Evolutionary conservation across 2,329 filamentous ascomycete species (phyloP), one percentile per base, ranked within the genome.

Genomic region (Claviceps capensis): DNA sequence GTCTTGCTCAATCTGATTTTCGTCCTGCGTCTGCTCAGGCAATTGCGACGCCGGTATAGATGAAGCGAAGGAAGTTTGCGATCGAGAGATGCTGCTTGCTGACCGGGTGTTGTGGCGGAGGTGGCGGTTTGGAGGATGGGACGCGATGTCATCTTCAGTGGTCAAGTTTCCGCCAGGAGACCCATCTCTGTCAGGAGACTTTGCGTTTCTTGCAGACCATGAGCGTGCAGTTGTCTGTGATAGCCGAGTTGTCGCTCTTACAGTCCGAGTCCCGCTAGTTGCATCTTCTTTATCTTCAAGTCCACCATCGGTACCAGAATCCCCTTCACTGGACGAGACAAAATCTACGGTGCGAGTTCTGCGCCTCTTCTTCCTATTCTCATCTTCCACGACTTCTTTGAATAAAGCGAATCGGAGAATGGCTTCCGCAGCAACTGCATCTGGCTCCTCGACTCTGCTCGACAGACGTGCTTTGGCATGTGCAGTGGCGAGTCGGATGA

Each of bases 401-500:
- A 98, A 98, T 38, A 98, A 77, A 2, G 93, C 94, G 63, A 96
- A 98, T 17, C 93, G 81, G 36, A 98, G 72, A 58, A 98, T 95
- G 8, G 82, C 78, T 66, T 98, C 91, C 9, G 93, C 93, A 37
- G 89, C 83, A 50, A 86, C 72, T 1, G 91, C 90, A 66, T 98
- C 93, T 52, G 84, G 83, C 65, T 95, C 86, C 58, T 97, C 90
- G 2, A 98, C 88, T 42, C 88, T 77, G 63, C 81, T 89, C 1
- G 89, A 95, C 6, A 98, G 75, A 34, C 93, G 82, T 6, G 90
- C 81, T 69, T 97, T 98, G 55, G 93, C 93, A 61, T 98, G 93
- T 1, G 93, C 93, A 0, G 91, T 97, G 5, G 93, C 87, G 17
- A 98, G 77, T 82, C 93, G 93, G 65, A 98, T 97, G n/a, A 98